Evolutionary conservation across 495 filamentous ascomycete species (phyloP), one percentile per base, ranked within the genome.

Genomic region (Penicillium argentinense): DNA sequence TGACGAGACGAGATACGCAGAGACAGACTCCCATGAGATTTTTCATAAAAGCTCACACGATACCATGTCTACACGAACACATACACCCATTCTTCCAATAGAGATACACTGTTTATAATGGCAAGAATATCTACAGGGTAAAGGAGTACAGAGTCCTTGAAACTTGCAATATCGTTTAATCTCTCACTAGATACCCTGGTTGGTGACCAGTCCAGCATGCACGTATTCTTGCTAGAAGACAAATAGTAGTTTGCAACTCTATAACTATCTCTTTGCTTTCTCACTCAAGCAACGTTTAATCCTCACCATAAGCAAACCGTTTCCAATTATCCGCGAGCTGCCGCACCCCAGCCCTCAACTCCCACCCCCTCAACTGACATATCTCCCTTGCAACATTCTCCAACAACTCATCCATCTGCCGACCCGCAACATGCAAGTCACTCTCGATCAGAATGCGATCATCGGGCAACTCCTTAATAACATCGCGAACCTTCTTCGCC

Each of bases 371-470:
- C 23, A 95, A 67, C 30, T 76, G 57, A 59, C 91, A 96, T 1
- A 97, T 75, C 52, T 75, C 78, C 43, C 85, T 69, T 33, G 83
- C 78, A 33, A 89, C 83, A 16, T 88, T 76, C 63, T 93, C 88
- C 12, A 98, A 65, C 30, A 79, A 60, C 2, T 71, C 62, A 65
- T 97, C 95, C 87, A 97, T 96, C 47, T 79, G 66, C 6, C 80
- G 76, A 4, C 93, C 93, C 4, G 93, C 95, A 12, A 69, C 81
- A 60, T 97, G 92, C 32, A 96, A 60, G 65, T 98, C 93, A 63
- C 90, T 97, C 66, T 98, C 93, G 4, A 91, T 74, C 13, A 98
- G 75, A 9, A 98, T 70, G 28, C 81, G 75, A 53, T 95, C 82
- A 54, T 89, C 82, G 0, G 93, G 91, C 4, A 93, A 68, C 3